Evolutionary conservation across 805 yeast species (phyloP).

Genomic region (Candida alai): DNA sequence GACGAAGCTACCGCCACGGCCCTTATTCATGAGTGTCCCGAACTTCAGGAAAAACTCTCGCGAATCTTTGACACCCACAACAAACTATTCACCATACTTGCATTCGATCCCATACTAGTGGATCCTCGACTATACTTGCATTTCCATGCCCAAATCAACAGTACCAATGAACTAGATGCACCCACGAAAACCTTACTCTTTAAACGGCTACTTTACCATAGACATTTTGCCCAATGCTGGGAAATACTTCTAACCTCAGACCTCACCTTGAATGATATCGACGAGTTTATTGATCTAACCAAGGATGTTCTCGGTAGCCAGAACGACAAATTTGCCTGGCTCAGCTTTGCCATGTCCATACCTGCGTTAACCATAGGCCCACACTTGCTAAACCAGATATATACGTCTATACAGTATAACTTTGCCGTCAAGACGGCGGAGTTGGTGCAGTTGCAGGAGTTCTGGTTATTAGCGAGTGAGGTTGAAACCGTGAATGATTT

Average conservation of each 20-base stretch:
- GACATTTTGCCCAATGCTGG: conserved; percentile 30
- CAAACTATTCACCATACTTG: conserved; percentile 24
- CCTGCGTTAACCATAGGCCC: conserved; percentile 10
- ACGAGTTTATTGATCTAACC: conserved; percentile 30
- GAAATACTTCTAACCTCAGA: conserved; percentile 20
- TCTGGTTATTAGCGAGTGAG: neutral
- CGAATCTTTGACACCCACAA: conserved; percentile 26
- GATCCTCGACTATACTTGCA: conserved; percentile 25
- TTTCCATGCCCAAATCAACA: conserved; percentile 13
- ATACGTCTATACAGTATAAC: neutral
- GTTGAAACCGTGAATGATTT: neutral
- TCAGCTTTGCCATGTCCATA: conserved; percentile 22
- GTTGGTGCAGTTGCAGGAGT: neutral
- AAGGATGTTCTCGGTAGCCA: conserved; percentile 15
- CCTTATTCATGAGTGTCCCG: conserved; percentile 10
- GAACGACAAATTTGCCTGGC: conserved; percentile 22
- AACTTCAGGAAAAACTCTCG: conserved; percentile 16
- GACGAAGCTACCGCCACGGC: neutral
- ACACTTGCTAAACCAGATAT: conserved; percentile 14
- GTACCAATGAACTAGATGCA: conserved; percentile 8
- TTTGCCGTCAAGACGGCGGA: neutral
- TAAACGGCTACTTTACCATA: conserved; percentile 29
- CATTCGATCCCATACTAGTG: conserved; percentile 30
- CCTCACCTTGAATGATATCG: conserved; percentile 32
- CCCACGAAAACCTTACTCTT: conserved; percentile 22